phyloP scores from a whole-genome alignment of 2,329 filamentous ascomycete species.

The Cladosporium sp. region DNA sequence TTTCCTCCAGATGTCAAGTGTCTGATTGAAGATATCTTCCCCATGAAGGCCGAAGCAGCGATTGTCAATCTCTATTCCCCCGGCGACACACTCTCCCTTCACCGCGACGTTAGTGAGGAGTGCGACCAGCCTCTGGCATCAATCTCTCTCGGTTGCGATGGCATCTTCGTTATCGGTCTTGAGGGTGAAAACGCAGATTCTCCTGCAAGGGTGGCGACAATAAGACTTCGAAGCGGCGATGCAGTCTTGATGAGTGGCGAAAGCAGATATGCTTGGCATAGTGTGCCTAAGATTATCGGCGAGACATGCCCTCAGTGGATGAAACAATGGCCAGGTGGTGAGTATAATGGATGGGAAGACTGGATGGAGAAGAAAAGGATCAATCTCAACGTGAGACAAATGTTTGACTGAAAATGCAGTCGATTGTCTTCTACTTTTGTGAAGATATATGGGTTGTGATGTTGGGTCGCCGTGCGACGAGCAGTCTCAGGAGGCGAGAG shows the following conservation, averaged over 20 bases:
- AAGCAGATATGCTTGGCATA: conserved; percentile 90
- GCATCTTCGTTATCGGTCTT: conserved; percentile 78
- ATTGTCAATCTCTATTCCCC: conserved; percentile 93
- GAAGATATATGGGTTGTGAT: no score
- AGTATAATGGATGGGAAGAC: conserved; percentile 67
- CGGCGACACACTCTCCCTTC: conserved; percentile 85
- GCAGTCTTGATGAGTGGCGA: conserved; percentile 82
- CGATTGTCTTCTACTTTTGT: no score
- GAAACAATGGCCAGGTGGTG: conserved; percentile 63
- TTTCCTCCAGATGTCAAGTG: conserved; percentile 71
- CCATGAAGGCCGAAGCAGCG: conserved; percentile 78
- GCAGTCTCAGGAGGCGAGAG: no score
- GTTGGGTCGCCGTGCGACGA: no score
- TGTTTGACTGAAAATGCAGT: conserved; percentile 44
- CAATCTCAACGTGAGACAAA: conserved; percentile 90
- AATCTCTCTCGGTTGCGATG: conserved; percentile 85
- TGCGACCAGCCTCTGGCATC: conserved; percentile 75
- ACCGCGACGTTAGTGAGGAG: conserved; percentile 88
- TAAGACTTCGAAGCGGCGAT: conserved; percentile 78
- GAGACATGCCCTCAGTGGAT: conserved; percentile 75
- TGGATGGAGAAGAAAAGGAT: conserved; percentile 89
- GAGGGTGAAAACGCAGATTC: conserved; percentile 39
- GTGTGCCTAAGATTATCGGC: conserved; percentile 79
- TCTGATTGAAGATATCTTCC: conserved; percentile 68
- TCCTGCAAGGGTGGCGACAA: conserved; percentile 41